Evolutionary conservation across 1,284 basidiomycete species (phyloP), one percentile per base, ranked within the genome.

Genomic region (Trichosporon sp.): DNA sequence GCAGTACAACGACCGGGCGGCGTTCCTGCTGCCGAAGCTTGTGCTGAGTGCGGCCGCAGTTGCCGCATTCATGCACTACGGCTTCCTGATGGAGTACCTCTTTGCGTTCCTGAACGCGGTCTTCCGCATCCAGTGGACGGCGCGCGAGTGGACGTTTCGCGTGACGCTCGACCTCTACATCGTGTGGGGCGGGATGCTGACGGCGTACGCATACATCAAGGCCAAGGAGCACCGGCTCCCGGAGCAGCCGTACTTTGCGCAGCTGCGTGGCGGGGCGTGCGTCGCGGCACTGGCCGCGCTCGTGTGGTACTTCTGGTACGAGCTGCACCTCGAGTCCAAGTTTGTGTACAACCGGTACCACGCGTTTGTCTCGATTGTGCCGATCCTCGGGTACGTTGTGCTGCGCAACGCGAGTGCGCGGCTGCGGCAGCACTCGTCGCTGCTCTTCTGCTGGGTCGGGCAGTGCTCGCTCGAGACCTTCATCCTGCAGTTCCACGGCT

Each of bases 401-500:
- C 84, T 95, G 25, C 87, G 93, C 67, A 95, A 95, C 76, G 89
- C 91, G 29, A 92, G 85, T 47, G 84, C 86, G 2, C 82, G 88
- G 56, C 83, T 94, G 64, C 88, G 93, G 23, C 90, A 91, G 1
- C 87, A 86, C 31, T 88, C 88, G 25, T 91, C 89, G 11, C 85
- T 85, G 32, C 83, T 88, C 23, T 95, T 93, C 83, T 88, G 88
- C 47, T 93, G 91, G 80, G 87, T 95, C 68, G 93, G 93, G 53
- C 88, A 86, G 77, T 92, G 91, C 81, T 92, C 91, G 5, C 86
- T 94, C 60, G 92, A 94, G 81, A 90, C 91, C 0, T 94, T 93
- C 80, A 91, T 95, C 77, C 88, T 94, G 73, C 92, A 95, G 79
- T 95, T 90, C 83, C 93, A 95, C 81, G 85, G 93, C 65, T 95